phyloP scores from a whole-genome alignment of 2,329 filamentous ascomycete genomes.

The Lachnellula occidentalis region DNA sequence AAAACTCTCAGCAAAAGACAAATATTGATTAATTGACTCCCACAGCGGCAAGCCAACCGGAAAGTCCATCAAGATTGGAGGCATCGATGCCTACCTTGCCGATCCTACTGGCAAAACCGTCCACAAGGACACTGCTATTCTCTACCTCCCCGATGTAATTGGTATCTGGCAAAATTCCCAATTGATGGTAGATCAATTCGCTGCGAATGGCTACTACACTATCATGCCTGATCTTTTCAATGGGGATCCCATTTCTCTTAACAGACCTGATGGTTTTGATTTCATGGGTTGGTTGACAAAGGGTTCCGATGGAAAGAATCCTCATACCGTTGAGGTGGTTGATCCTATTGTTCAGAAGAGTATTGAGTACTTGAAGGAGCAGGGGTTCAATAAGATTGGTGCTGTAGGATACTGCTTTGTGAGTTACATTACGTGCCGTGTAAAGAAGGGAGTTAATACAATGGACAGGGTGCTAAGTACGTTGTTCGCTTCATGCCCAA shows the following conservation, averaged over 20 bases:
- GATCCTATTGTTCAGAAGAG: slow-evolving; percentile 40
- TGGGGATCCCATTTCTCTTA: slow-evolving; percentile 54
- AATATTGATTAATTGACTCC: slow-evolving; percentile 3
- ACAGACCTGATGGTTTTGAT: slow-evolving; percentile 41
- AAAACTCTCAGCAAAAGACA: not conserved
- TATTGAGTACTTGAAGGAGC: slow-evolving; percentile 53
- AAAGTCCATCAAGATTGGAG: slow-evolving; percentile 24
- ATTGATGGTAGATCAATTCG: slow-evolving; percentile 69
- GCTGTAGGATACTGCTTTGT: slow-evolving; percentile 67
- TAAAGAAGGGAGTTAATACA: not conserved
- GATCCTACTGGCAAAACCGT: slow-evolving; percentile 23
- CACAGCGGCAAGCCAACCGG: slow-evolving; percentile 28
- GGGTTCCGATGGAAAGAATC: slow-evolving; percentile 28
- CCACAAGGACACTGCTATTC: slow-evolving; percentile 29
- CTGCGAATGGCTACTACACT: slow-evolving; percentile 50
- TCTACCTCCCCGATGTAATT: slow-evolving; percentile 30
- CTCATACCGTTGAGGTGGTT: slow-evolving; percentile 25
- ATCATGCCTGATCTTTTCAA: slow-evolving; percentile 68
- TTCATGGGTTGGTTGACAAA: slow-evolving; percentile 42
- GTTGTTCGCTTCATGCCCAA: slow-evolving; percentile 59
- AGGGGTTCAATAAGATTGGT: slow-evolving; percentile 55
- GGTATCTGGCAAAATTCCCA: slow-evolving; percentile 47
- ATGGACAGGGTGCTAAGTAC: slow-evolving; percentile 58
- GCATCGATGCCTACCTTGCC: slow-evolving; percentile 30
- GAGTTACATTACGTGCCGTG: not conserved